Percentiles rank a stretch among this genome's conserved stretches.
phyloP scores from a whole-genome alignment of 805 yeast genomes.

The Ogataea glucozyma region DNA sequence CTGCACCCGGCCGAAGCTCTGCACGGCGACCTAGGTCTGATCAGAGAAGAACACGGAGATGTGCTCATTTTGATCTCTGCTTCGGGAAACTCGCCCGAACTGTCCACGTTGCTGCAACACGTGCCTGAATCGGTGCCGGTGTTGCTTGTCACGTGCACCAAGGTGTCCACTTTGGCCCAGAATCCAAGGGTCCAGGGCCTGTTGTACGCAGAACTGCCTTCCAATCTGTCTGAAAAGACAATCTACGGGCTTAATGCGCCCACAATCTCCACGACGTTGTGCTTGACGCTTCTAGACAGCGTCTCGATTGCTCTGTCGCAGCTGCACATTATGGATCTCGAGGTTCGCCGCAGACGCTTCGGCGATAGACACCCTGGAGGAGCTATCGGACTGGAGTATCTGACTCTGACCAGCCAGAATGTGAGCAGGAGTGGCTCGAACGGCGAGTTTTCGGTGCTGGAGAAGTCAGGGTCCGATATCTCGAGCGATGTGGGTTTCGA shows the following conservation, averaged over 20 bases:
- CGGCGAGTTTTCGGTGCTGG: conserved; percentile 18
- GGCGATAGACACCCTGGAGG: conserved; percentile 89
- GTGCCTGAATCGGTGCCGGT: conserved; percentile 54
- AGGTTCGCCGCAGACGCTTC: conserved; percentile 55
- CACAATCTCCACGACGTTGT: conserved; percentile 77
- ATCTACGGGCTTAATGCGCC: conserved; percentile 87
- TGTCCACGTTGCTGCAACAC: conserved; percentile 58
- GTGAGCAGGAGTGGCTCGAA: conserved; percentile 13
- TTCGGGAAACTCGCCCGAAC: conserved; percentile 82
- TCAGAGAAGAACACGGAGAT: conserved; percentile 56
- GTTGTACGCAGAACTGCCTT: conserved; percentile 63
- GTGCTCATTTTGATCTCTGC: conserved; percentile 68
- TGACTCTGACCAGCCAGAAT: conserved; percentile 11
- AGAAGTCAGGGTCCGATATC: conserved; percentile 16
- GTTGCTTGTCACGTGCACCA: conserved; percentile 63
- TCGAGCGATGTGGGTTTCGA: conserved; percentile 19
- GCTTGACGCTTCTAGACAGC: conserved; percentile 77
- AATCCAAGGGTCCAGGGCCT: conserved; percentile 52
- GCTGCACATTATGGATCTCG: conserved; percentile 56
- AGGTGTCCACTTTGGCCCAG: conserved; percentile 53
- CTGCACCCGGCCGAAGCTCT: conserved; percentile 87
- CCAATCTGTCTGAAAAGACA: conserved; percentile 54
- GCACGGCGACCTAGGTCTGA: conserved; percentile 84
- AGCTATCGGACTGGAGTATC: conserved; percentile 66
- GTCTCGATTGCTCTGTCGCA: conserved; percentile 73